These are phyloP conservation scores for Graphiopsis chlorocephala DNA, from an alignment of 2,329 filamentous ascomycete genomes.

Conservation along the genomic window DNA sequence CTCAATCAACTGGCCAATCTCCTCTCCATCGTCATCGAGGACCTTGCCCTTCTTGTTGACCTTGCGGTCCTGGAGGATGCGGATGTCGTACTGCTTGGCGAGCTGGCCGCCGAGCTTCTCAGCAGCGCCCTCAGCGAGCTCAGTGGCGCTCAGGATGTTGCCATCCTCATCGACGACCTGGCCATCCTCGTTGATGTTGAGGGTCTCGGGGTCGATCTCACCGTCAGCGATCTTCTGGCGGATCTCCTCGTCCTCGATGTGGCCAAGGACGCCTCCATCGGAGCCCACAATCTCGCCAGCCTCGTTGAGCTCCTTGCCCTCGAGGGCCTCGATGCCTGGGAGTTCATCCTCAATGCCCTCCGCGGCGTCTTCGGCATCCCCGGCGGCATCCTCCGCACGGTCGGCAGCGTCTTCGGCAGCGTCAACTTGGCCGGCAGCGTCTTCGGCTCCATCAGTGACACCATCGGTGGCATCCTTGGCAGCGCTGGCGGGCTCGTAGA, in stretches of 20 bases:
- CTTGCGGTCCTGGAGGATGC: conserved; percentile 52
- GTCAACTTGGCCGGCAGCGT: conserved; percentile 14
- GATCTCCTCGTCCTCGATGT: conserved; percentile 47
- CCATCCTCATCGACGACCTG: conserved; percentile 51
- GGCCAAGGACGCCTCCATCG: conserved; percentile 49
- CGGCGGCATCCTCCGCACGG: conserved; percentile 30
- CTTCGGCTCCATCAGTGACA: conserved; percentile 36
- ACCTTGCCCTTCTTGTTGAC: conserved; percentile 58
- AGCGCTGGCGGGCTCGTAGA: conserved; percentile 42
- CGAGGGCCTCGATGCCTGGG: conserved; percentile 51
- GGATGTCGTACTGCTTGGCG: conserved; percentile 41
- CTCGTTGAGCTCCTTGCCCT: conserved; percentile 51
- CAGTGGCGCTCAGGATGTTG: conserved; percentile 50
- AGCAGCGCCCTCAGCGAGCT: conserved; percentile 49
- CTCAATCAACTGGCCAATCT: conserved; percentile 50
- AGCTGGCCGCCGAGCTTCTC: conserved; percentile 47
- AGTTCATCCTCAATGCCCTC: conserved; percentile 48
- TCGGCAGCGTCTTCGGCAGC: conserved; percentile 29
- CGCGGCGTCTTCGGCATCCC: conserved; percentile 29
- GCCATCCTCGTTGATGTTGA: conserved; percentile 51
- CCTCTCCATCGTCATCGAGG: conserved; percentile 50
- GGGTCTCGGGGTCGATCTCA: conserved; percentile 45
- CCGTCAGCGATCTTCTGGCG: conserved; percentile 38
- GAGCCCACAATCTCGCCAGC: conserved; percentile 50
- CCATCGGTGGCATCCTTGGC: conserved; percentile 42